phyloP scores from a whole-genome alignment of 2,329 filamentous ascomycete species.

The Endocalyx cinctus region DNA sequence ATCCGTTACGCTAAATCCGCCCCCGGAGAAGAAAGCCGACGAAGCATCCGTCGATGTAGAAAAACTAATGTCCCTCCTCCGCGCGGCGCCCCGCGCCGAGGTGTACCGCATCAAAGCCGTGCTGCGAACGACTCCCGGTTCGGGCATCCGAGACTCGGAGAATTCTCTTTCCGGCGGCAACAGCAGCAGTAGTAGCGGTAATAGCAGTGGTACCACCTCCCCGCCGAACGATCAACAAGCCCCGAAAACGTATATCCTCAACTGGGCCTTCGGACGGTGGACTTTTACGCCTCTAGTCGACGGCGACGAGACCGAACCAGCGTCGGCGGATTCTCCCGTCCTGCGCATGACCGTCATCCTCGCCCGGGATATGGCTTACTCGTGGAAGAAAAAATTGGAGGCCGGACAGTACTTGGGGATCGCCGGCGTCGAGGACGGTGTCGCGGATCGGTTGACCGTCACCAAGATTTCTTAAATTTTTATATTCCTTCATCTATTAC shows the following conservation, averaged over 20 bases:
- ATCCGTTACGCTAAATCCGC: conserved; percentile 63
- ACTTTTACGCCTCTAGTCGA: conserved; percentile 74
- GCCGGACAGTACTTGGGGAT: conserved; percentile 47
- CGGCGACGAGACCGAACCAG: conserved; percentile 32
- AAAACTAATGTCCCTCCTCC: conserved; percentile 63
- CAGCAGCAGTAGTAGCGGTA: too few species aligned
- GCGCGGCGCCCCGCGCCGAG: conserved; percentile 80
- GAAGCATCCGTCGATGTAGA: conserved; percentile 47
- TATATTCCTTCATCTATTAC: too few species aligned
- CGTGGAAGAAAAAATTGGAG: conserved; percentile 73
- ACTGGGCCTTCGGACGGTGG: conserved; percentile 98
- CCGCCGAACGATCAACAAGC: too few species aligned
- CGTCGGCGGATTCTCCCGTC: conserved; percentile 50
- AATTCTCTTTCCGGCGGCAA: conserved; percentile 38
- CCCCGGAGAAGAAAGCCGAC: conserved; percentile 10
- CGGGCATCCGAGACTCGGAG: conserved; percentile 45
- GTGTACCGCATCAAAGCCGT: conserved; percentile 89
- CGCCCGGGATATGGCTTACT: conserved; percentile 66
- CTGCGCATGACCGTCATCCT: conserved; percentile 73
- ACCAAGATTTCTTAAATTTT: conserved; percentile 36
- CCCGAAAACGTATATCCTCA: conserved; percentile 72
- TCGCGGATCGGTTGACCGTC: conserved; percentile 42
- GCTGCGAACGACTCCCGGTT: conserved; percentile 43
- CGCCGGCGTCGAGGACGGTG: conserved; percentile 47
- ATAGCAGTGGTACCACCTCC: conserved; percentile 25